Evolutionary conservation across 2,329 filamentous ascomycete species (phyloP), one percentile per base, ranked within the genome.

Genomic region (Ceratocystis cubensis): DNA sequence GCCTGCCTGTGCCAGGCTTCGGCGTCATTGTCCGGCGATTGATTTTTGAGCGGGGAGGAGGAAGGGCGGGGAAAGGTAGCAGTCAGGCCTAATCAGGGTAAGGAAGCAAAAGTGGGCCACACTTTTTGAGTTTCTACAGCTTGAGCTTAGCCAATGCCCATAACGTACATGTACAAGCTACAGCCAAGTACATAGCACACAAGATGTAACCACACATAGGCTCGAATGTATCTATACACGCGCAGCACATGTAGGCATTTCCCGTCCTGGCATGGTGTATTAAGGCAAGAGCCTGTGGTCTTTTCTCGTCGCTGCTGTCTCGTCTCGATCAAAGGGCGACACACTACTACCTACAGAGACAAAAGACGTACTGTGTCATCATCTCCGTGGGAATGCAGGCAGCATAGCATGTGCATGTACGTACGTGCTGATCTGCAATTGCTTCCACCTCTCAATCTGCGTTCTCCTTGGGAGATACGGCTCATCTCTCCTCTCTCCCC

Each of bases 41-140:
- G 33, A 37, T 57, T 5, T 10, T 28, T 17, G 8, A n/a, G 53
- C 28, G 28, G 53, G 53, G 53, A 33, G 28, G 33, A 37, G 33
- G 25, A 57, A 30, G 28, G 53, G 53, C 25, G 25, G 53, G 53
- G 53, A 33, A 57, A 57, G 53, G 25, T 30, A 57, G 53, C 25
- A 53, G 48, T 15, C 20, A 53, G 7, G 25, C 48, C 48, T 13
- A 53, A 53, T 20, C 1, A 50, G n/a, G 46, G 10, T 25, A 50
- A 50, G 46, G 5, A 53, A 10, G 48, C 25, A 25, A 57, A 22
- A 57, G 28, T 57, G 53, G 53, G 53, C 1, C 53, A 2, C 30
- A 30, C 17, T 53, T 53, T 53, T 53, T 53, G n/a, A 50, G 46
- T 53, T 25, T 53, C 48, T 53, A 13, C 48, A 53, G 48, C 48